Base-by-base conservation (phyloP, 164 flowering plant genomes). In the Vitis cinerea region DNA sequence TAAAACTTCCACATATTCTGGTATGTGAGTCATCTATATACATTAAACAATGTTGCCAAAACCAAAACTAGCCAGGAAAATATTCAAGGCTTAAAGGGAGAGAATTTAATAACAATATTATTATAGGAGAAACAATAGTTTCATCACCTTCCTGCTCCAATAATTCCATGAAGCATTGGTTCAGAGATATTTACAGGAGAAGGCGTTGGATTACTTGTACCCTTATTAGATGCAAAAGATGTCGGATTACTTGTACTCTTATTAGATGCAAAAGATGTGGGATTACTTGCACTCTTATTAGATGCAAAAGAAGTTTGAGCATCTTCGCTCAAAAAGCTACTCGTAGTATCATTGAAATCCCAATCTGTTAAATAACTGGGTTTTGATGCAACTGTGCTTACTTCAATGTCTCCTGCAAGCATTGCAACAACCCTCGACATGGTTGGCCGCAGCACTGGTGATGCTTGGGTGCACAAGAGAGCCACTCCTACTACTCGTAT, bases 381-480 rank as follows among this genome's bases (percentile, higher is more conserved):
- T 70, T 63, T 81, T 31, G 84, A 68, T 23, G 75, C 68, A 4
- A 68, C 82, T 3, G 63, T 67, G 65, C 70, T 72, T 16, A 83
- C 81, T 78, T 83, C 83, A 5, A 71, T 30, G 55, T 85, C 82
- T 52, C 87, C 87, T 12, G 82, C 27, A 30, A 85, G 73, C 89
- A 85, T 85, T 51, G 79, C 82, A 50, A 74, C 64, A 14, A 74
- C 72, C 16, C 76, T 63, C 1, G 76, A 74, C 76, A 74, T 74
- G 10, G 79, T 11, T 31, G 89, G 87, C 17, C 89, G 80, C 61
- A 69, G n/a, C 59, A 63, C 12, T 14, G 85, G 85, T 8, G 85
- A 77, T 47, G 87, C 74, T 63, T 85, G 89, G 53, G 81, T 85
- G 79, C 89, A 85, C 71, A 83, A 55, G 52, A 86, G 78, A 53